Percentiles rank a stretch among this genome's conserved stretches.
These are phyloP conservation scores for Aspergillus proliferans DNA, from an alignment of 2,329 filamentous ascomycete species.

Conservation along the genomic window DNA sequence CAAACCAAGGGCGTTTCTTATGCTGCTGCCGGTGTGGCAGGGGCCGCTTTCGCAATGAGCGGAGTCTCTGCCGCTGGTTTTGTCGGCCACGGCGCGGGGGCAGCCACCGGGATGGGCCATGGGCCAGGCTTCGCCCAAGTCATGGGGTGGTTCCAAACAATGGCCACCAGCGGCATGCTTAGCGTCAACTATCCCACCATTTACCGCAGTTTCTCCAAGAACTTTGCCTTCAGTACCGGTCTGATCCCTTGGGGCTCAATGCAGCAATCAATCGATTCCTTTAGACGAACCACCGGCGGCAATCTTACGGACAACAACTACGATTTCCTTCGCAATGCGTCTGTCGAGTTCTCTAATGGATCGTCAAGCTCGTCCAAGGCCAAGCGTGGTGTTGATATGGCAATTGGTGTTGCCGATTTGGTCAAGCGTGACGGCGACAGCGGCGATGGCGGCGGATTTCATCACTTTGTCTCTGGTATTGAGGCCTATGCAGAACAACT, in stretches of 20 bases:
- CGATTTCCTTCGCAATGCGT: conserved; percentile 65
- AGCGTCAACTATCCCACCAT: conserved; percentile 81
- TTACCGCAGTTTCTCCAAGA: conserved; percentile 83
- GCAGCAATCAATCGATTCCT: conserved; percentile 76
- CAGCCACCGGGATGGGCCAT: conserved; percentile 41
- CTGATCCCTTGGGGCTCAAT: conserved; percentile 76
- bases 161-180: conserved; percentile 95
- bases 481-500: conserved; percentile 78
- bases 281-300: conserved; percentile 74
- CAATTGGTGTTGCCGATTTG: conserved; percentile 42
- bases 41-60: conserved; percentile 69
- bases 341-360: conserved; percentile 63
- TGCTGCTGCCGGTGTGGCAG: conserved; percentile 75
- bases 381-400: conserved; percentile 51
- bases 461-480: conserved; percentile 64
- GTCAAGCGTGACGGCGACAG: conserved; percentile 44
- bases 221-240: conserved; percentile 87
- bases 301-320: conserved; percentile 79
- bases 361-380: conserved; percentile 43
- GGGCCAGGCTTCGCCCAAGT: conserved; percentile 84
- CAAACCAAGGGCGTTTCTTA: conserved; percentile 72
- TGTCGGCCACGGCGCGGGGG: conserved; percentile 54
- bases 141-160: conserved; percentile 82
- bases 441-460: conserved; percentile 35
- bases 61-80: conserved; percentile 64